These are phyloP conservation scores for Sporothrix variecibatus DNA, from an alignment of 2,329 filamentous ascomycete genomes.

Conservation along the genomic window DNA sequence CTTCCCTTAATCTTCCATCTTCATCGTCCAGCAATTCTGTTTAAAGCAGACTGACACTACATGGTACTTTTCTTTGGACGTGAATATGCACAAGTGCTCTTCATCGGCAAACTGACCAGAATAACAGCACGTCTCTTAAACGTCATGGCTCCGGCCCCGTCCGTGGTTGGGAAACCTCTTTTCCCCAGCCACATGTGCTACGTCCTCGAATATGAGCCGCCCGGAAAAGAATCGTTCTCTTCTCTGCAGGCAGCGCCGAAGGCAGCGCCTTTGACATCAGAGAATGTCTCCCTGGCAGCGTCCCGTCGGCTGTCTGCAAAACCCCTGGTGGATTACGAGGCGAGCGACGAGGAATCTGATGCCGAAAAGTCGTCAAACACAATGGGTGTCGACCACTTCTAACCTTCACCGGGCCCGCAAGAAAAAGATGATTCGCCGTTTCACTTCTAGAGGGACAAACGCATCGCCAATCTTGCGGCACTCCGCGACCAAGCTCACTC, in stretches of 20 bases:
- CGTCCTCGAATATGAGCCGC: background rate
- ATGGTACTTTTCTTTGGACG: too few relatives aligned
- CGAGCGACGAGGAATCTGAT: background rate
- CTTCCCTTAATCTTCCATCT: too few relatives aligned
- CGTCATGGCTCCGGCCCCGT: background rate
- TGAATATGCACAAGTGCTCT: too few relatives aligned
- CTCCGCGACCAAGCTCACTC: slow-evolving; percentile 11
- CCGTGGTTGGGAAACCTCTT: background rate
- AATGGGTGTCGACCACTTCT: background rate
- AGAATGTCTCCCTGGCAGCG: background rate
- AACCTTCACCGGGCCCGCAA: background rate
- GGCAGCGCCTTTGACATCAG: background rate
- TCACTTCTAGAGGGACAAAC: slow-evolving; percentile 2
- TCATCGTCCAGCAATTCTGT: too few relatives aligned
- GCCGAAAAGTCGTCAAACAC: background rate
- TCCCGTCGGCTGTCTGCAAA: background rate
- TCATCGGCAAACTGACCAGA: too few relatives aligned
- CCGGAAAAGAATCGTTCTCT: background rate
- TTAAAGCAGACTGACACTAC: too few relatives aligned
- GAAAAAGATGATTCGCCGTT: background rate
- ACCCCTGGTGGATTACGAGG: too few relatives aligned
- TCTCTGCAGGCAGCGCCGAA: background rate
- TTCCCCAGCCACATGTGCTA: background rate
- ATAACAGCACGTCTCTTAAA: too few relatives aligned
- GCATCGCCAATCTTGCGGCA: background rate